A percentile compares a stretch with the other conserved stretches of the same genome.
Conservation (phyloP, 768 basidiomycete genomes). For the Leucosporidium yakuticum region DNA sequence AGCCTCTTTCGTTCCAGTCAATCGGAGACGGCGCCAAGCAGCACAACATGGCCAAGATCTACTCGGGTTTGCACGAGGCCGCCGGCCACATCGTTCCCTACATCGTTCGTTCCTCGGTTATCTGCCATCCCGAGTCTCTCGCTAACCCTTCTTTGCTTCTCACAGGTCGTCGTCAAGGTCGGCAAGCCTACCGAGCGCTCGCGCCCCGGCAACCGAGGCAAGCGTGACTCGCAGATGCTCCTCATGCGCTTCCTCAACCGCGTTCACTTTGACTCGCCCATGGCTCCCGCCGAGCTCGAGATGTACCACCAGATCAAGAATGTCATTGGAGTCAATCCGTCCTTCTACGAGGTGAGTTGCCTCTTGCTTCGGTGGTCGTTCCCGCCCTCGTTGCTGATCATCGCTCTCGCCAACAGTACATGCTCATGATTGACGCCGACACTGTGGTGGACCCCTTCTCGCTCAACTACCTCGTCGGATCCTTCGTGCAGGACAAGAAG, state of each 20-base stretch:
- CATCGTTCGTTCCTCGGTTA: conserved; percentile 49
- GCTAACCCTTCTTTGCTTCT: conserved; percentile 1
- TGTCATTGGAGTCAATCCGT: conserved; percentile 96
- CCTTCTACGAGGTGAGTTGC: conserved; percentile 80
- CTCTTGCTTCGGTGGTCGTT: background rate
- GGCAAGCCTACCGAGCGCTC: conserved; percentile 91
- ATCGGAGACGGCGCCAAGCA: conserved; percentile 87
- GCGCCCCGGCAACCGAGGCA: conserved; percentile 93
- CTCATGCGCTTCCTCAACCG: conserved; percentile 98
- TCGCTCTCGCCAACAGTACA: conserved; percentile 15
- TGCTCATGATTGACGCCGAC: conserved; percentile 90
- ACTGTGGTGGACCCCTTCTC: conserved; percentile 85
- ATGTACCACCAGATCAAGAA: conserved; percentile 99
- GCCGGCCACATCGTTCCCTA: conserved; percentile 94
- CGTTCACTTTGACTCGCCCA: conserved; percentile 93
- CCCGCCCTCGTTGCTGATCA: background rate
- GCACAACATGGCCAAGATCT: conserved; percentile 74
- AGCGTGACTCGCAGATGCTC: conserved; percentile 94
- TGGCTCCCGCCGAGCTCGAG: conserved; percentile 95
- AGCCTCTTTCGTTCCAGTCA: conserved; percentile 87
- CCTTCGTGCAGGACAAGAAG: conserved; percentile 46
- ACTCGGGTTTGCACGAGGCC: conserved; percentile 90
- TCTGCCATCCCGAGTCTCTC: background rate
- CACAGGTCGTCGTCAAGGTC: conserved; percentile 63
- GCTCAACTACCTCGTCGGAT: conserved; percentile 83